Evolutionary conservation across 768 basidiomycete species (phyloP).

Genomic region (Cystoderma amianthinum): DNA sequence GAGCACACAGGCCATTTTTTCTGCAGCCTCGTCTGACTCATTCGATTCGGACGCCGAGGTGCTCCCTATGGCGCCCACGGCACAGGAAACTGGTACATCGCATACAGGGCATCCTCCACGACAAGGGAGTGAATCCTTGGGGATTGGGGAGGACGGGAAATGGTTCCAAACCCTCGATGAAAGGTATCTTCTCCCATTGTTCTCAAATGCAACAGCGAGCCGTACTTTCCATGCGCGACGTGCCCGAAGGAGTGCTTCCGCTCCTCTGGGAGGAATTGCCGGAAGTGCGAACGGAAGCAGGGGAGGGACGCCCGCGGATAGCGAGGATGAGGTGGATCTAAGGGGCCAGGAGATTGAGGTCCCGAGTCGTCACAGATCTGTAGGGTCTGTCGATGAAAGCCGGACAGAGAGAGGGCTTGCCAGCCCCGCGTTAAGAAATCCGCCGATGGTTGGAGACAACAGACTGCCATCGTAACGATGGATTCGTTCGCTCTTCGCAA

Average conservation of each 20-base stretch:
- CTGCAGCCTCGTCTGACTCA: constrained; percentile 68
- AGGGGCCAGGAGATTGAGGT: constrained; percentile 40
- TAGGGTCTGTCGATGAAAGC: constrained; percentile 35
- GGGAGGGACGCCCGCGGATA: constrained; percentile 28
- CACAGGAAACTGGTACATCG: constrained; percentile 24
- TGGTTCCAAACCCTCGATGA: constrained; percentile 98
- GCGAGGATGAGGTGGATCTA: constrained; percentile 30
- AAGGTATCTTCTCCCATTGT: constrained; percentile 86
- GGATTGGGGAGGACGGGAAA: constrained; percentile 68
- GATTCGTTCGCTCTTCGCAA: not conserved
- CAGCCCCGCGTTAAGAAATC: constrained; percentile 50
- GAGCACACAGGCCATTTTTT: constrained; percentile 39
- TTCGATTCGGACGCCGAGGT: constrained; percentile 76
- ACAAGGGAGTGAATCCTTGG: constrained; percentile 10
- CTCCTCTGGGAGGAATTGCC: constrained; percentile 20
- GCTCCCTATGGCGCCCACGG: constrained; percentile 63
- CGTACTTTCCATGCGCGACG: constrained; percentile 78
- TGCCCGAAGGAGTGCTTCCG: constrained; percentile 42
- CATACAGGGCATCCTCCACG: constrained; percentile 9
- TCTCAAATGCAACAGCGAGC: constrained; percentile 87
- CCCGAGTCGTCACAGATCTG: constrained; percentile 6
- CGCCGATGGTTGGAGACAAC: not conserved
- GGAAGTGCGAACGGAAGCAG: constrained; percentile 17
- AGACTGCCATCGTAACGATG: not conserved
- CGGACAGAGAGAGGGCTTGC: constrained; percentile 56